These are phyloP conservation scores for Aspergillus piperis DNA, from an alignment of 2,329 filamentous ascomycete species.

Conservation along the genomic window DNA sequence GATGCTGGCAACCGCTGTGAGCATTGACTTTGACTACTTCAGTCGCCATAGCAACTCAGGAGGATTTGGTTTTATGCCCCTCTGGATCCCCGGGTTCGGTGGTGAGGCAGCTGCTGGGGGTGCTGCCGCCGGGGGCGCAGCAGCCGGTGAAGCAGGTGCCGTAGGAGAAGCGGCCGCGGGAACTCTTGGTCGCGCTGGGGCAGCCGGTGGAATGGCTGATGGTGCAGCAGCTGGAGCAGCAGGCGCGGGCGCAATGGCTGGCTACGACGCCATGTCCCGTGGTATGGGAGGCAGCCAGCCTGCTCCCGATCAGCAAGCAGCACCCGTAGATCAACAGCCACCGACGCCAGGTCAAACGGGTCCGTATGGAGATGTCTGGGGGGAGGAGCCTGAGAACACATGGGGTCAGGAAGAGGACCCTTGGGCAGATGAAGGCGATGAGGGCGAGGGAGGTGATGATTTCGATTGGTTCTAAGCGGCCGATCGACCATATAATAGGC, in stretches of 20 bases:
- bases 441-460: constrained; percentile 27
- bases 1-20: constrained; percentile 67
- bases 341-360: constrained; percentile 21
- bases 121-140: constrained; percentile 40
- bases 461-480: constrained; percentile 29
- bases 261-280: constrained; percentile 64
- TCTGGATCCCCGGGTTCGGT: constrained; percentile 52
- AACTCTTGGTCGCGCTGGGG: constrained; percentile 40
- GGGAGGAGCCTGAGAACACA: constrained; percentile 21
- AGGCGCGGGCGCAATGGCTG: constrained; percentile 62
- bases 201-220: constrained; percentile 42
- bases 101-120: constrained; percentile 44
- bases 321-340: constrained; percentile 20
- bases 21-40: constrained; percentile 69
- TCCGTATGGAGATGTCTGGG: constrained; percentile 31
- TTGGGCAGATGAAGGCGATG: constrained; percentile 21
- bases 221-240: constrained; percentile 49
- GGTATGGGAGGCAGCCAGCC: constrained; percentile 38
- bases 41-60: constrained; percentile 58
- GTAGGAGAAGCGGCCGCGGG: constrained; percentile 42
- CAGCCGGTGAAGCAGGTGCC: constrained; percentile 39
- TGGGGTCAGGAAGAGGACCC: constrained; percentile 24
- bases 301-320: constrained; percentile 19
- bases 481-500: not conserved
- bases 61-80: constrained; percentile 53